Base-by-base conservation (phyloP, 2,329 filamentous ascomycete species). In the Aspergillus sp. region DNA sequence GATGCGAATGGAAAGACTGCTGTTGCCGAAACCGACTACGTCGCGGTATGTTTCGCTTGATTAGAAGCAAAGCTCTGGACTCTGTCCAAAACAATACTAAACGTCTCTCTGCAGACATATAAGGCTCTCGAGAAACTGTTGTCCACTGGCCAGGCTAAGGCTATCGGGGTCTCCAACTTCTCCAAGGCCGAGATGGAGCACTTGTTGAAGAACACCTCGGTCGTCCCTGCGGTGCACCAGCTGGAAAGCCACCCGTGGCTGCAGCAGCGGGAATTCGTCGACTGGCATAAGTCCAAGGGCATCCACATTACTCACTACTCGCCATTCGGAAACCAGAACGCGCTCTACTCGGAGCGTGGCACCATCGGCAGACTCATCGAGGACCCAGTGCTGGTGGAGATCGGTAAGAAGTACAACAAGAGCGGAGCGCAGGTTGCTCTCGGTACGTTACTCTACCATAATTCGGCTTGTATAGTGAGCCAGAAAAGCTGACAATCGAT, bases 281-380 rank as follows among this genome's bases (percentile, higher is more conserved):
- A 78, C 9, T 85, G 77, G 74, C 80, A 83, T 67, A 78, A 78
- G 55, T 63, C 71, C 12, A 78, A 82, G 55, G 78, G 78, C 32
- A 84, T 85, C 61, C 82, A 84, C 66, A 67, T 85, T 59, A 84
- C 80, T 4, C 81, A 84, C 56, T 85, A 85, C 69, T 83, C 80
- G 36, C 81, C 83, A 0, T 81, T 84, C 39, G 83, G 83, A 29
- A 84, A 85, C 67, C 76, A 80, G 69, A 85, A 85, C 65, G 70
- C 77, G 56, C 71, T 82, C 26, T 85, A 85, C 67, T 69, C 69
- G 42, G 71, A 69, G 9, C 78, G 76, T 16, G 70, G 77, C 57
- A 72, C 77, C n/a, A 70, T 79, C 46, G 76, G 75, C 7, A 81
- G 81, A 63, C 61, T 85, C 54, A 82, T 85, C 51, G 81, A 85